These are phyloP conservation scores for Balamuthia mandrillaris DNA, from an alignment of 208 protist genomes.

Conservation along the genomic window DNA sequence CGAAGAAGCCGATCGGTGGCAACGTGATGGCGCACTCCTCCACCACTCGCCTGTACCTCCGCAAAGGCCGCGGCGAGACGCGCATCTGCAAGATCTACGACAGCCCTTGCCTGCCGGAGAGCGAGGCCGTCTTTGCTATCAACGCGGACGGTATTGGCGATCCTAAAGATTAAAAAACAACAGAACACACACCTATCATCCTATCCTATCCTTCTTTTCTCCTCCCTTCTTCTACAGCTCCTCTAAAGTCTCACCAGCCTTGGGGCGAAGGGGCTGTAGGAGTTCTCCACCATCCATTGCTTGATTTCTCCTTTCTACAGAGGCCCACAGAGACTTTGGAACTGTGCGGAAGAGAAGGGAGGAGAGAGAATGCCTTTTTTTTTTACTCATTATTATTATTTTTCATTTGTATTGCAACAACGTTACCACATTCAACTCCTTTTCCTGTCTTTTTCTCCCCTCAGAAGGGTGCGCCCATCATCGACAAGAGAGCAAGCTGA, in stretches of 20 bases:
- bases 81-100: slow-evolving; percentile 99
- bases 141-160: slow-evolving; percentile 94
- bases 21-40: slow-evolving; percentile 99
- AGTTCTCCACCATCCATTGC: neutral
- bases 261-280: neutral
- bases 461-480: neutral
- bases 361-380: neutral
- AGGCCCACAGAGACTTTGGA: neutral
- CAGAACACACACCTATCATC: neutral
- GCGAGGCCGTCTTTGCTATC: slow-evolving; percentile 81
- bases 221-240: neutral
- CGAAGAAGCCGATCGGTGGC: slow-evolving; percentile 99
- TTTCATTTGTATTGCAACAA: neutral
- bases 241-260: neutral
- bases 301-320: neutral
- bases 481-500: no score
- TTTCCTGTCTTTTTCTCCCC: neutral
- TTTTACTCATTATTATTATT: neutral
- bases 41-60: slow-evolving; percentile 95
- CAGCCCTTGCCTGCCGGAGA: slow-evolving; percentile 97
- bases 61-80: slow-evolving; percentile 98
- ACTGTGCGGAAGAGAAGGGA: neutral
- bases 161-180: slow-evolving; percentile 81
- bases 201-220: neutral
- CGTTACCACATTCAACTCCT: neutral